Conservation (phyloP, 495 filamentous ascomycete species). For the Neurospora terricola region DNA sequence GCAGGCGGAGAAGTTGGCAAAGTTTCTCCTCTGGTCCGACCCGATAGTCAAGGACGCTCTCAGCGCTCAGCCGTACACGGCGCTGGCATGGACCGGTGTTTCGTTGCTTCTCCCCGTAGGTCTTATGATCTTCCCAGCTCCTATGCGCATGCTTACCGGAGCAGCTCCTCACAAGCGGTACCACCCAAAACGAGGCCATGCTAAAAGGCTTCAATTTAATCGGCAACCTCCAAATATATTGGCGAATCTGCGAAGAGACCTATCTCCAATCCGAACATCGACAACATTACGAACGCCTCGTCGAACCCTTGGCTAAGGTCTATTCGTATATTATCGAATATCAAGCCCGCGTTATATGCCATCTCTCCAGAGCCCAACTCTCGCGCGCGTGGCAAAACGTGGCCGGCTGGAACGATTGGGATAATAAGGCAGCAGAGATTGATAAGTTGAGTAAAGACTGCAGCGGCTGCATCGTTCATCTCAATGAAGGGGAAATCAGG, state of each 20-base stretch:
- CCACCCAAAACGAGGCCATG: constrained; percentile 15
- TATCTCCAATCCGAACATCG: constrained; percentile 4
- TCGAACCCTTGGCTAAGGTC: constrained; percentile 8
- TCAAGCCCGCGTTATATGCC: constrained; percentile 23
- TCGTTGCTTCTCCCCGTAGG: constrained; percentile 21
- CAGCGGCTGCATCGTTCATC: neutral
- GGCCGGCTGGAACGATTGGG: constrained; percentile 11
- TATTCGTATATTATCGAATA: constrained; percentile 28
- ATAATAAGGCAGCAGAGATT: constrained; percentile 11
- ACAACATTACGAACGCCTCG: constrained; percentile 4
- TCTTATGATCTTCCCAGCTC: constrained; percentile 3
- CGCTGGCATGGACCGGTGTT: constrained; percentile 24
- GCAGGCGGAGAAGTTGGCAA: constrained; percentile 21
- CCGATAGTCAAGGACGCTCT: constrained; percentile 16
- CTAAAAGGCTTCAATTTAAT: constrained; percentile 13
- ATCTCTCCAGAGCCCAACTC: constrained; percentile 19
- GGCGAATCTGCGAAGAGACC: constrained; percentile 14
- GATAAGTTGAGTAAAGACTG: constrained; percentile 5
- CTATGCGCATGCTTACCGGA: neutral
- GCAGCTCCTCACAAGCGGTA: constrained; percentile 17
- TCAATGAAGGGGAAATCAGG: constrained; percentile 7
- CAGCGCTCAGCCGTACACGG: constrained; percentile 22
- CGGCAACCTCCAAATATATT: constrained; percentile 10
- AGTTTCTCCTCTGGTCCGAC: constrained; percentile 24
- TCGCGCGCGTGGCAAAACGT: constrained; percentile 20